Evolutionary conservation across 1,284 basidiomycete genomes (phyloP).

Genomic region (Boletellus sp.): DNA sequence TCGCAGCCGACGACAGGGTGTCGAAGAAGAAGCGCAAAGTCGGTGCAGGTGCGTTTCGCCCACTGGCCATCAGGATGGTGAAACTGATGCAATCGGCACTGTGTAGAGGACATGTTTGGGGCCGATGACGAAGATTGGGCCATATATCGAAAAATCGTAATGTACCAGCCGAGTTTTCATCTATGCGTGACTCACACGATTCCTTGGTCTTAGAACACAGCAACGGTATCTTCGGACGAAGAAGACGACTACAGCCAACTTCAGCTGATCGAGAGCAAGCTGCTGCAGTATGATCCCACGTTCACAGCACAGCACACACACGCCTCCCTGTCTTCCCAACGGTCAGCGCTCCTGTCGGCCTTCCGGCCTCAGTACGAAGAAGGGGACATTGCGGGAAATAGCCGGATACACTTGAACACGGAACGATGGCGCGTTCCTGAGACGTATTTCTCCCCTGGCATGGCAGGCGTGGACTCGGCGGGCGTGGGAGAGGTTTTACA

Average conservation of each 20-base stretch:
- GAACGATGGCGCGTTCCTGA: constrained; percentile 94
- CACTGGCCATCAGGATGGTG: neutral
- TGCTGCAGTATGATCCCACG: constrained; percentile 80
- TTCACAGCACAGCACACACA: constrained; percentile 85
- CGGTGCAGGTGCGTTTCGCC: constrained; percentile 56
- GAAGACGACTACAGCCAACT: constrained; percentile 85
- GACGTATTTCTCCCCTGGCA: constrained; percentile 88
- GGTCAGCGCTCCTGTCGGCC: constrained; percentile 81
- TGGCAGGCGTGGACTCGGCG: constrained; percentile 94
- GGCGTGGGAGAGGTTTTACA: constrained; percentile 90
- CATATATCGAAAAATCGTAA: constrained; percentile 94
- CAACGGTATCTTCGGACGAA: constrained; percentile 90
- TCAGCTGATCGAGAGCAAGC: constrained; percentile 73
- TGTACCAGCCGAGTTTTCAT: constrained; percentile 19
- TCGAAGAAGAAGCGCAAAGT: constrained; percentile 79
- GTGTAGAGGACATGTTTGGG: constrained; percentile 88
- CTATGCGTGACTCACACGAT: neutral
- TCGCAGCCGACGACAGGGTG: constrained; percentile 82
- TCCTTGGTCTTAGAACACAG: constrained; percentile 56
- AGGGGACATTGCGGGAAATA: constrained; percentile 64
- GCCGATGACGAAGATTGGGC: constrained; percentile 97
- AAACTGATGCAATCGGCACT: constrained; percentile 5
- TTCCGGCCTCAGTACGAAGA: constrained; percentile 76
- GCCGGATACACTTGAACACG: constrained; percentile 89
- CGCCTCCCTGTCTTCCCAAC: constrained; percentile 70